Percentiles rank a stretch among this genome's conserved stretches.
These are phyloP conservation scores for Calamus simplicifolius DNA, from an alignment of 176 grass and related monocot species.

Conservation along the genomic window DNA sequence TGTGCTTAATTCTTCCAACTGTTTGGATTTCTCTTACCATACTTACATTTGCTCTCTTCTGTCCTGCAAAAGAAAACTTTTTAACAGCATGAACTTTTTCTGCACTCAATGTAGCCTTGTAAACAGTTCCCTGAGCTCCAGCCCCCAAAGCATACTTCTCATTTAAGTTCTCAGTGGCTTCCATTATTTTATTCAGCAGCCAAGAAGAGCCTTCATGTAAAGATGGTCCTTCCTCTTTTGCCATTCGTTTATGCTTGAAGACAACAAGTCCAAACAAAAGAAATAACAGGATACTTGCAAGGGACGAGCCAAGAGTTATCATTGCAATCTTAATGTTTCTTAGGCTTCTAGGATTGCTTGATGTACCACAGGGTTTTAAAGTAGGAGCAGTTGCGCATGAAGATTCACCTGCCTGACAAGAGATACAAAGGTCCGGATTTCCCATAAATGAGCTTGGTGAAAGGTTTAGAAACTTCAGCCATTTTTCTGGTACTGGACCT, in stretches of 20 bases:
- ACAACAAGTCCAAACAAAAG: slow-evolving; percentile 20
- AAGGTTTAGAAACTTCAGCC: slow-evolving; percentile 36
- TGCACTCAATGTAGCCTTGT: slow-evolving; percentile 39
- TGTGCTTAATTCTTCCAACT: slow-evolving; percentile 53
- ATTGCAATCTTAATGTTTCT: slow-evolving; percentile 24
- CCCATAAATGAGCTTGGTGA: slow-evolving; percentile 56
- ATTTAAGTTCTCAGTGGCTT: slow-evolving; percentile 53
- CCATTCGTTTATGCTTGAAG: background rate
- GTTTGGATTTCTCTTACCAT: slow-evolving; percentile 71
- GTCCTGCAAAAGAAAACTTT: slow-evolving; percentile 30
- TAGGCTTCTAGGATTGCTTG: slow-evolving; percentile 18
- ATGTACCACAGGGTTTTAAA: slow-evolving; percentile 29
- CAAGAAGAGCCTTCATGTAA: slow-evolving; percentile 43
- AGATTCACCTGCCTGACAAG: slow-evolving; percentile 25
- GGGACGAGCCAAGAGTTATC: slow-evolving; percentile 35
- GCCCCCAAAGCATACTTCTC: slow-evolving; percentile 36
- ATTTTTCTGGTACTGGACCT: slow-evolving; percentile 42
- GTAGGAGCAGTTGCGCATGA: slow-evolving; percentile 26
- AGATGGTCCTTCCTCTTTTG: background rate
- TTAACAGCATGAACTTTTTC: slow-evolving; percentile 63
- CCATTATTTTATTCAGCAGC: slow-evolving; percentile 39
- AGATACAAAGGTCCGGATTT: slow-evolving; percentile 52
- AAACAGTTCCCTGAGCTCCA: slow-evolving; percentile 65
- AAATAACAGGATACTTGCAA: slow-evolving; percentile 23
- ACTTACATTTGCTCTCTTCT: slow-evolving; percentile 39